These are phyloP conservation scores for Pythium coloratum DNA, from an alignment of 352 stramenopile genomes.

Conservation along the genomic window DNA sequence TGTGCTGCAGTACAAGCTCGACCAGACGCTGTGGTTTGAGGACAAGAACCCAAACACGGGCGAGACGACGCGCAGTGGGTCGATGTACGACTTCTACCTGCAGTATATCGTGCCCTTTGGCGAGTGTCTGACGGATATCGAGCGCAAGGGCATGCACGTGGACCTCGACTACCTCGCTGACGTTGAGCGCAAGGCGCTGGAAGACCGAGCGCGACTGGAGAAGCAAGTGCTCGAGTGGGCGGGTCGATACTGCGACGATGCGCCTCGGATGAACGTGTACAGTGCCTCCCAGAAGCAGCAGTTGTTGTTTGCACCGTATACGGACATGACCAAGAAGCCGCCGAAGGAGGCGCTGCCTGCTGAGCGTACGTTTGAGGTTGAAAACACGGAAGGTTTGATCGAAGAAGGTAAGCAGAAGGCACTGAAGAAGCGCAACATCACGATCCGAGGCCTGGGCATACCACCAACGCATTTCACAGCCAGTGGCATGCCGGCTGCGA, in stretches of 20 bases:
- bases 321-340: conserved; percentile 66
- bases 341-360: conserved; percentile 61
- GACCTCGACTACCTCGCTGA: conserved; percentile 89
- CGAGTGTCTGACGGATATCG: conserved; percentile 98
- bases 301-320: conserved; percentile 95
- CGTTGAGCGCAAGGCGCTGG: conserved; percentile 90
- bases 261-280: conserved; percentile 95
- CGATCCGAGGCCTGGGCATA: conserved; percentile 91
- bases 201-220: conserved; percentile 84
- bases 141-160: conserved; percentile 93
- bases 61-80: conserved; percentile 35
- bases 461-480: conserved; percentile 91
- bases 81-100: conserved; percentile 97
- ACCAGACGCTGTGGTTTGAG: conserved; percentile 89
- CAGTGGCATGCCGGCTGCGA: conserved; percentile 91
- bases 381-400: conserved; percentile 75
- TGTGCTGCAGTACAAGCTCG: conserved; percentile 88
- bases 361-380: conserved; percentile 78
- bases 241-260: conserved; percentile 89
- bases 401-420: conserved; percentile 68
- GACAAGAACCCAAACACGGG: conserved; percentile 23
- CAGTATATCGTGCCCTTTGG: conserved; percentile 98
- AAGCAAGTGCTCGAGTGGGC: conserved; percentile 93
- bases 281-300: conserved; percentile 94
- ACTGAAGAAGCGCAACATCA: conserved; percentile 83